Conservation (phyloP, 1,284 basidiomycete genomes). For the Tylopilus orsonianus region DNA sequence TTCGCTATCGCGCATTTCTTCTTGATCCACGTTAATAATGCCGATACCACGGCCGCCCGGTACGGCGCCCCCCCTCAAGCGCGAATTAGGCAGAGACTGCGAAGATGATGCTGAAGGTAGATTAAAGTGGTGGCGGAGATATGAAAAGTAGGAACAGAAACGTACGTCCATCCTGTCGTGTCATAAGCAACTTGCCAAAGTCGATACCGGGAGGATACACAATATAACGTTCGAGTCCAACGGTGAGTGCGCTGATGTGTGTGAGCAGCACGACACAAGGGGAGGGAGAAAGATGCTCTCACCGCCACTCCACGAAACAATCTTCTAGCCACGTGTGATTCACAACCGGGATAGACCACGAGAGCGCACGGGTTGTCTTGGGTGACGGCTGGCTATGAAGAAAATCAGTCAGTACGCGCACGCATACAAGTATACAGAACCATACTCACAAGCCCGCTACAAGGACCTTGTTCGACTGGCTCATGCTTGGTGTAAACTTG, state of each 20-base stretch:
- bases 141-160: constrained; percentile 1
- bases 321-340: constrained; percentile 91
- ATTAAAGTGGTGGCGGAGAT: not conserved
- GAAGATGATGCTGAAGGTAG: constrained; percentile 12
- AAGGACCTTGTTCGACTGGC: constrained; percentile 70
- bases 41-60: constrained; percentile 30
- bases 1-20: constrained; percentile 9
- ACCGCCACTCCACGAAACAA: constrained; percentile 75
- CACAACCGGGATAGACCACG: constrained; percentile 84
- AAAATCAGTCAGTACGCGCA: not conserved
- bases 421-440: not conserved
- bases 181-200: constrained; percentile 57
- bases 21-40: constrained; percentile 31
- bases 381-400: constrained; percentile 23
- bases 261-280: not conserved
- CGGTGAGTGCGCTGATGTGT: constrained; percentile 45
- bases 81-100: constrained; percentile 14
- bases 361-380: constrained; percentile 60
- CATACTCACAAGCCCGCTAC: constrained; percentile 77
- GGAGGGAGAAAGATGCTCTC: not conserved
- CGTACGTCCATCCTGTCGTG: constrained; percentile 47
- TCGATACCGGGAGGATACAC: constrained; percentile 66
- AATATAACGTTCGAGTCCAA: constrained; percentile 63
- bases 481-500: constrained; percentile 79
- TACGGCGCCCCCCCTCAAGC: constrained; percentile 24